These are phyloP conservation scores for Komagataella pseudopastoris DNA, from an alignment of 805 yeast genomes.

Conservation along the genomic window DNA sequence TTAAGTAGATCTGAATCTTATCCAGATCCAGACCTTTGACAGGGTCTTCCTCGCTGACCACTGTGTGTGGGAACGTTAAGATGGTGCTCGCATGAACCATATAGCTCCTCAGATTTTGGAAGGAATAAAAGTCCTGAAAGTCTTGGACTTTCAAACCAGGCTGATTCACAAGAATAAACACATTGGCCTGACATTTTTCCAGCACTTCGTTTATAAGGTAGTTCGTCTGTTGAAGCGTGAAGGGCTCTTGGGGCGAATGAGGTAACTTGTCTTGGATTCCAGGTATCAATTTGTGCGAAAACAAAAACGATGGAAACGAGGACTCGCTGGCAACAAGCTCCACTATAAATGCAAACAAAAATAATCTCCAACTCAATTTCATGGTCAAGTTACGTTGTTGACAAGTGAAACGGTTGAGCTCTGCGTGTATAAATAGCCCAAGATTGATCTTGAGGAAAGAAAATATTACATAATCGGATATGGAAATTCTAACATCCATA, in stretches of 20 bases:
- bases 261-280: constrained; percentile 14
- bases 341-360: background rate
- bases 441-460: background rate
- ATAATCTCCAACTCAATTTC: background rate
- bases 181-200: constrained; percentile 36
- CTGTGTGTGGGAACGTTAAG: constrained; percentile 40
- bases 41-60: constrained; percentile 9
- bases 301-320: constrained; percentile 13
- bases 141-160: constrained; percentile 39
- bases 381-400: background rate
- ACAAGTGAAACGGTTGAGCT: no score
- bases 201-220: constrained; percentile 9
- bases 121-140: constrained; percentile 24
- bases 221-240: constrained; percentile 11
- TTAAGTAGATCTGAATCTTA: constrained; percentile 25
- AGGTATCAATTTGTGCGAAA: constrained; percentile 14
- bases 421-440: background rate
- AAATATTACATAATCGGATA: background rate
- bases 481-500: background rate
- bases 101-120: constrained; percentile 37
- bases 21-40: constrained; percentile 24
- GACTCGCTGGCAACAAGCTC: background rate
- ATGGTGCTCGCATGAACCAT: constrained; percentile 46
- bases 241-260: constrained; percentile 18
- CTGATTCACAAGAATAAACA: constrained; percentile 39